Conservation (phyloP, 768 basidiomycete genomes). For the Leucogyrophana mollusca region DNA sequence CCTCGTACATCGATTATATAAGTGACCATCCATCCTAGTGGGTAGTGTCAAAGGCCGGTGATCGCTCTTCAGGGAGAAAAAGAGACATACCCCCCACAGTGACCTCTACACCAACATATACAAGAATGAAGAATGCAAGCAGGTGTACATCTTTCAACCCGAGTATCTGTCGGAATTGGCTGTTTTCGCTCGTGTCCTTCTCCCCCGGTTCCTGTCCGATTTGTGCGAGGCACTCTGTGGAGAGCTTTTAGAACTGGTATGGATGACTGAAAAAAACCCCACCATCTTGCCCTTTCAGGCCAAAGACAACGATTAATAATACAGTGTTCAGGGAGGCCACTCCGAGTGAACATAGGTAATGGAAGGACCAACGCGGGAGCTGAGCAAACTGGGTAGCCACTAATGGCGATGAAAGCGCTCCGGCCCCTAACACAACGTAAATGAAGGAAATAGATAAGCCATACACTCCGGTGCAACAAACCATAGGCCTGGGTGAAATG, state of each 20-base stretch:
- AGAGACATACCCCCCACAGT: slow-evolving; percentile 41
- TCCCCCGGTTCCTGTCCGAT: slow-evolving; percentile 31
- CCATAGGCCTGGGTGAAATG: slow-evolving; percentile 12
- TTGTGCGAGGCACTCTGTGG: slow-evolving; percentile 33
- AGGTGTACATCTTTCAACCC: slow-evolving; percentile 40
- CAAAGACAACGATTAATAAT: slow-evolving; percentile 55
- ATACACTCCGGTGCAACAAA: neutral
- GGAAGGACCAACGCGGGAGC: slow-evolving; percentile 35
- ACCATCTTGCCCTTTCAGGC: slow-evolving; percentile 69
- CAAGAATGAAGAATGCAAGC: slow-evolving; percentile 42
- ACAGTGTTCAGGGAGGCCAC: slow-evolving; percentile 58
- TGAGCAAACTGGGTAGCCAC: slow-evolving; percentile 52
- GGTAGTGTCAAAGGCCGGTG: neutral
- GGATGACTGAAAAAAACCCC: slow-evolving; percentile 2
- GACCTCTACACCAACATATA: slow-evolving; percentile 54
- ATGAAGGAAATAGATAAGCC: neutral
- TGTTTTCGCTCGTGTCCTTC: slow-evolving; percentile 25
- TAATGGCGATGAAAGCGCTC: slow-evolving; percentile 51
- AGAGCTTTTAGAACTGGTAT: neutral
- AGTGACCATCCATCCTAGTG: slow-evolving; percentile 66
- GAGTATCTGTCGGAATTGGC: slow-evolving; percentile 47
- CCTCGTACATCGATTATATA: slow-evolving; percentile 44
- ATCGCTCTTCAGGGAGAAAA: too few species aligned
- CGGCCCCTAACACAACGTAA: slow-evolving; percentile 32
- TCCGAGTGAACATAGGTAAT: slow-evolving; percentile 55